These are phyloP conservation scores for Xylariaceae sp. DNA, from an alignment of 2,329 filamentous ascomycete species.

Conservation along the genomic window DNA sequence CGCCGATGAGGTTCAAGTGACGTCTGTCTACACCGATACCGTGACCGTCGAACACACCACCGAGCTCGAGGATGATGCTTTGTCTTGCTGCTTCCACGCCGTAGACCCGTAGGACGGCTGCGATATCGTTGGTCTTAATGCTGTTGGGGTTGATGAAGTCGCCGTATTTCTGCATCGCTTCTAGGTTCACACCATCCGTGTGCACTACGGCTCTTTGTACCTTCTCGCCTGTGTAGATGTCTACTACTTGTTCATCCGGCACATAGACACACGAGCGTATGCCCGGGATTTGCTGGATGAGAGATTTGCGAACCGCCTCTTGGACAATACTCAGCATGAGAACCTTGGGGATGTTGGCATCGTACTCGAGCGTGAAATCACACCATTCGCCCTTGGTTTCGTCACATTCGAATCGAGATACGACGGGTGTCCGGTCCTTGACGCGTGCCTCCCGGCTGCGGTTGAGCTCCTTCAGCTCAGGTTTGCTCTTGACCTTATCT, in stretches of 20 bases:
- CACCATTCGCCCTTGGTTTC: slow-evolving; percentile 67
- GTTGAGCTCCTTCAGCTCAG: slow-evolving; percentile 25
- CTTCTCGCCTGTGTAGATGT: slow-evolving; percentile 44
- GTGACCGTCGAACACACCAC: slow-evolving; percentile 80
- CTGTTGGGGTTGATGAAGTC: slow-evolving; percentile 80
- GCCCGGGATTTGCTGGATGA: slow-evolving; percentile 80
- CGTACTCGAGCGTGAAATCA: slow-evolving; percentile 77
- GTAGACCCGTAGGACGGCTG: slow-evolving; percentile 75
- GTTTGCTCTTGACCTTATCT: slow-evolving; percentile 34
- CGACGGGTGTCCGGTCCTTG: slow-evolving; percentile 56
- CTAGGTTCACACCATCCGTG: slow-evolving; percentile 80
- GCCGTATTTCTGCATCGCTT: slow-evolving; percentile 83
- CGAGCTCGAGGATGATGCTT: slow-evolving; percentile 81
- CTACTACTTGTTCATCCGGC: slow-evolving; percentile 49
- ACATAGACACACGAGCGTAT: slow-evolving; percentile 68
- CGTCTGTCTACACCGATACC: slow-evolving; percentile 87
- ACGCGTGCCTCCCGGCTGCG: slow-evolving; percentile 57
- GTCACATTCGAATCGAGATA: slow-evolving; percentile 76
- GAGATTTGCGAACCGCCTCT: slow-evolving; percentile 66
- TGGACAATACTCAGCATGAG: slow-evolving; percentile 91
- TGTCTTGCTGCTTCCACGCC: slow-evolving; percentile 89
- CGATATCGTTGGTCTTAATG: slow-evolving; percentile 89
- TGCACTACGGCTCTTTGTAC: slow-evolving; percentile 56
- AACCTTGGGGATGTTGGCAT: slow-evolving; percentile 75
- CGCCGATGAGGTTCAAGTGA: slow-evolving; percentile 91